Base-by-base conservation (phyloP, 2,329 filamentous ascomycete species). In the Colletotrichum chrysophilum region DNA sequence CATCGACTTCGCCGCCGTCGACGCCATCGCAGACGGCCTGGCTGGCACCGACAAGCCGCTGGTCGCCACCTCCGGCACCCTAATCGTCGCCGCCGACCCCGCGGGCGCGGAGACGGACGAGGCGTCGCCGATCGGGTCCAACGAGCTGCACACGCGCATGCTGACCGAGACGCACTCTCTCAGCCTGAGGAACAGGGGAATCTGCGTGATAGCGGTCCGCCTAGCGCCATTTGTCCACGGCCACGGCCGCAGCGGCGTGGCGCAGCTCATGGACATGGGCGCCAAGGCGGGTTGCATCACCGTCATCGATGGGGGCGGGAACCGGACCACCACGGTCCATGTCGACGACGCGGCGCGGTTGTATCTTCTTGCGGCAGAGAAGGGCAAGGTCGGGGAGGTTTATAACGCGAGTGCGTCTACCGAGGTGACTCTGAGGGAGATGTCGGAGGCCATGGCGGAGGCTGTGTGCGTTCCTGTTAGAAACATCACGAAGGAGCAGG, bases 341-440 rank as follows among this genome's bases (percentile, higher is more conserved):
- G 43, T 48, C 10, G 43, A 48, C 43, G 43, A 48, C n/a, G 43
- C 43, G 1, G 43, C 43, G 43, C n/a, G 43, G 43, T 3, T 48
- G 5, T 48, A 48, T 21, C 43, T 48, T 48, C 43, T 48, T 48
- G 43, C 43, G 18, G 43, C 43, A 21, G 43, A 48, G 21, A 78
- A 79, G n/a, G 83, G 79, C 2, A 77, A 78, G 26, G 77, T 82
- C 4, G 84, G 84, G 3, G 70, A 68, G 55, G 81, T 81, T 1
- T 88, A 83, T 78, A 87, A 87, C 75, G 79, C 78, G 5, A 79
- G 78, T 6, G 69, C 76, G 4, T 74, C 77, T 60, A 86, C 82
- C 4, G 67, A 82, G 48, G 79, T 86, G 4, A 83, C 7, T 78
- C 80, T 16, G 24, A 78, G 79, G 3, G 76, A 85, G 67, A 36